These are phyloP conservation scores for Claviceps spartinae DNA, from an alignment of 2,329 filamentous ascomycete genomes.

Conservation along the genomic window DNA sequence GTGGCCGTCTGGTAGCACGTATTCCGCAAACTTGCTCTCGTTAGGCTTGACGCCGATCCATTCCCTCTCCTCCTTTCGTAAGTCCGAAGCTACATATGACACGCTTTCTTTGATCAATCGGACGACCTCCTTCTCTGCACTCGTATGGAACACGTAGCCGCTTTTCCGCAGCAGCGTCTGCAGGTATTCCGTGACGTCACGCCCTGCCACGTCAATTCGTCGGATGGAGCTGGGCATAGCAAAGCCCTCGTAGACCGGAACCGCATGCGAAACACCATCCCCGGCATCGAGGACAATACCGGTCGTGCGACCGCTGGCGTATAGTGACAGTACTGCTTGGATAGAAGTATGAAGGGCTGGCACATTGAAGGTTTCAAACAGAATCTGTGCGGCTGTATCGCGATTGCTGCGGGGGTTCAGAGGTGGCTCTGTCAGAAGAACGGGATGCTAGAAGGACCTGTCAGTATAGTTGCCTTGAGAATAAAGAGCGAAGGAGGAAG, in stretches of 20 bases:
- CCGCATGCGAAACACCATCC: constrained; percentile 92
- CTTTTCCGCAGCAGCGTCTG: constrained; percentile 83
- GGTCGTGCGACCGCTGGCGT: constrained; percentile 89
- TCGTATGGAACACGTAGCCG: constrained; percentile 91
- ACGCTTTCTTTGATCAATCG: constrained; percentile 92
- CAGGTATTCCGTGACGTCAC: constrained; percentile 92
- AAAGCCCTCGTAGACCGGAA: constrained; percentile 96
- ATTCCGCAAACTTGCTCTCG: constrained; percentile 69
- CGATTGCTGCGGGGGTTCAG: constrained; percentile 92
- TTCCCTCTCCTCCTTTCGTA: constrained; percentile 90
- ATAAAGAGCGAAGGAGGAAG: not conserved
- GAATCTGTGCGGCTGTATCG: constrained; percentile 89
- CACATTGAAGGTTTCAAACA: constrained; percentile 98
- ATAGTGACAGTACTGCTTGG: constrained; percentile 89
- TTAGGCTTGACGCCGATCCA: constrained; percentile 73
- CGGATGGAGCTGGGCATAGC: constrained; percentile 92
- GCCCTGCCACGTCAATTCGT: constrained; percentile 87
- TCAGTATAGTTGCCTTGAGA: constrained; percentile 6
- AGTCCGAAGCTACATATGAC: constrained; percentile 81
- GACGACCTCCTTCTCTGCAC: constrained; percentile 98
- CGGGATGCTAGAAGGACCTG: constrained; percentile 55
- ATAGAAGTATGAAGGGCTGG: constrained; percentile 94
- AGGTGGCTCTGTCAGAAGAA: constrained; percentile 89
- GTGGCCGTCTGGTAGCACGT: constrained; percentile 81
- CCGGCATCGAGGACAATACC: constrained; percentile 92